Percentiles rank a stretch among this genome's conserved stretches.
These are phyloP conservation scores for Trypanosoma conorhini DNA, from an alignment of 208 protist genomes.

Conservation along the genomic window DNA sequence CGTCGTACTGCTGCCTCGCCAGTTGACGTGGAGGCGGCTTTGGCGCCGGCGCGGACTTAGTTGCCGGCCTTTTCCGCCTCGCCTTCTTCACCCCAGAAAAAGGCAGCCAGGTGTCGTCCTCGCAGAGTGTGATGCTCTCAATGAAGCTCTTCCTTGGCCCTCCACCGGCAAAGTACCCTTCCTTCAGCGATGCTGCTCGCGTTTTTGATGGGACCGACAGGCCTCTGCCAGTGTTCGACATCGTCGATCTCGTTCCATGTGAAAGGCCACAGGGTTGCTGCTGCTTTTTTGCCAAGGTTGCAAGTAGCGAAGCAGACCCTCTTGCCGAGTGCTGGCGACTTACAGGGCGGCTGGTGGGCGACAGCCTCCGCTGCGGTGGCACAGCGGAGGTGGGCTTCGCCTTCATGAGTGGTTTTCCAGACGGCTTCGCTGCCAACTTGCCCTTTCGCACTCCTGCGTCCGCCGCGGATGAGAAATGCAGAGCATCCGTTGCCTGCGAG, in stretches of 20 bases:
- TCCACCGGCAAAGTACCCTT: background rate
- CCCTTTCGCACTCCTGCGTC: background rate
- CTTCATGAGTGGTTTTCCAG: background rate
- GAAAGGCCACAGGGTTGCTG: conserved; percentile 5
- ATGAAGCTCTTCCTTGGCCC: conserved; percentile 23
- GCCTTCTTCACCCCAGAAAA: background rate
- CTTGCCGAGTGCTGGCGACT: background rate
- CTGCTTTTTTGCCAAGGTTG: background rate
- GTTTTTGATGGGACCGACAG: background rate
- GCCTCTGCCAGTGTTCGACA: background rate
- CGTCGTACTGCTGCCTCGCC: background rate
- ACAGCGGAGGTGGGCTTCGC: background rate
- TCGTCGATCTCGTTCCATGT: background rate
- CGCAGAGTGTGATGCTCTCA: conserved; percentile 15
- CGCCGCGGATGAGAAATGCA: background rate
- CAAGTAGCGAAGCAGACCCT: background rate
- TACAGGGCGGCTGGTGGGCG: background rate
- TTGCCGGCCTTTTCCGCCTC: background rate
- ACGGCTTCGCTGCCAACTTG: background rate
- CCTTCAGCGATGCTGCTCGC: background rate
- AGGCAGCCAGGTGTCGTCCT: conserved; percentile 10
- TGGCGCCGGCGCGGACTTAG: background rate
- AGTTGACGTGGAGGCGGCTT: conserved; percentile 14
- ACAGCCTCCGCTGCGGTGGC: background rate
- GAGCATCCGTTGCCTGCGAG: background rate